Evolutionary conservation across 2,329 filamentous ascomycete species (phyloP).

Genomic region (Chaetomium olivaceum): DNA sequence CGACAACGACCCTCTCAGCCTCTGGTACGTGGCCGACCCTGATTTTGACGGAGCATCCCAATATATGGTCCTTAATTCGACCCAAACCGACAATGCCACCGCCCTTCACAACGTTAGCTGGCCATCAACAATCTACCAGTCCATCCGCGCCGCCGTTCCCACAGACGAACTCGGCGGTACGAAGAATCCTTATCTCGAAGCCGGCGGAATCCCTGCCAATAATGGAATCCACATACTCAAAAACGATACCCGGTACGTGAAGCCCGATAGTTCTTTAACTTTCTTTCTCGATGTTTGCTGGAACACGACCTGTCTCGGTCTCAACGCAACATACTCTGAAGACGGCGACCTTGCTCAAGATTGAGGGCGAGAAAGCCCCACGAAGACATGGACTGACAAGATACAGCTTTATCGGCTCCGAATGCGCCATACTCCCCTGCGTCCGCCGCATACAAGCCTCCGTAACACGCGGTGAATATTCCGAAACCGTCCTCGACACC

Average conservation of each 20-base stretch:
- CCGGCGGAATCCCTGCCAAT: neutral
- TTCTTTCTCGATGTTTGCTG: neutral
- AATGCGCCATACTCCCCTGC: neutral
- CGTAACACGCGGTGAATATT: neutral
- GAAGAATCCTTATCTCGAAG: neutral
- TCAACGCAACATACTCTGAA: neutral
- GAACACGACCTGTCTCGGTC: neutral
- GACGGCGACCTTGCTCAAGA: neutral
- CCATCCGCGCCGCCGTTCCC: neutral
- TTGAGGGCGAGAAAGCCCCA: neutral
- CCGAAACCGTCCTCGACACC: neutral
- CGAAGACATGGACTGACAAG: neutral
- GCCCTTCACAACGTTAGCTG: too few species aligned
- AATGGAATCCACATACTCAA: neutral
- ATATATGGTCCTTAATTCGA: too few species aligned
- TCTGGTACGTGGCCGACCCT: too few species aligned
- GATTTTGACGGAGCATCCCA: too few species aligned
- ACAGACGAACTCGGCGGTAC: neutral
- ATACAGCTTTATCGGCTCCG: neutral
- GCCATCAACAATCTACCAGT: neutral
- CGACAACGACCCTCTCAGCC: too few species aligned
- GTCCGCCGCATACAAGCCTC: neutral
- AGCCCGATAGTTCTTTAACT: neutral
- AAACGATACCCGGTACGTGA: neutral
- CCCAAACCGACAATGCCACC: too few species aligned